phyloP scores from a whole-genome alignment of 139 green algal genomes.

The Pseudopediastrum boryanum region DNA sequence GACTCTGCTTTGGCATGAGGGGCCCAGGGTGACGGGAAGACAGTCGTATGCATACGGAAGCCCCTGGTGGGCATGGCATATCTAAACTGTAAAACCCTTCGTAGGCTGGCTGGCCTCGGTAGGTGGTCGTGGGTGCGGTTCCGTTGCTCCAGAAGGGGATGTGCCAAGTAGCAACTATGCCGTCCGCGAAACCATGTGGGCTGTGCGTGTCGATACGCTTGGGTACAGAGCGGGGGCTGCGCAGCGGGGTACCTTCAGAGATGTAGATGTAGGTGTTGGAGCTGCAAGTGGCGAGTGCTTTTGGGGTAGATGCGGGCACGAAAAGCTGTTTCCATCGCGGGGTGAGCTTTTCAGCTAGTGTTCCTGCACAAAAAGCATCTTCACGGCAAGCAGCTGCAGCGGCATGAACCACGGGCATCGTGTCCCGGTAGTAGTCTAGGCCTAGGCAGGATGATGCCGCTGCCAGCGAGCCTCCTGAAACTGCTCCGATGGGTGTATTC shows the following conservation, averaged over 20 bases:
- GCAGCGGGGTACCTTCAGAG: not conserved
- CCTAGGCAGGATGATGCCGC: conserved; percentile 8
- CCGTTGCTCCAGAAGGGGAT: not conserved
- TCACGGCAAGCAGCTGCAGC: not conserved
- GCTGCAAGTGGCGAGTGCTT: not conserved
- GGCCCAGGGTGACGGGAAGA: not conserved
- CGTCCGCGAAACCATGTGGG: not conserved
- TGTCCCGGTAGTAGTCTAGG: not conserved
- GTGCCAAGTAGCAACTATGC: conserved; percentile 4
- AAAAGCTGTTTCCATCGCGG: not conserved
- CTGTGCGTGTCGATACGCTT: not conserved
- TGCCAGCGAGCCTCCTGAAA: conserved; percentile 1
- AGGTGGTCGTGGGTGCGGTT: not conserved
- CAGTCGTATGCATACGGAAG: not conserved
- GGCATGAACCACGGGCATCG: not conserved
- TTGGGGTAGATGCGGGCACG: not conserved
- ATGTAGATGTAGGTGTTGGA: conserved; percentile 9
- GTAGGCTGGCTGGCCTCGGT: not conserved
- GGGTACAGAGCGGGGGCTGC: no score
- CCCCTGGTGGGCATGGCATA: not conserved
- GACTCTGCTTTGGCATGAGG: not conserved
- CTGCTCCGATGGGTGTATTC: not conserved
- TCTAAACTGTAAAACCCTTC: not conserved
- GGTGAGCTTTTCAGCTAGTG: not conserved
- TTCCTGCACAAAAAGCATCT: not conserved